Percentiles rank a stretch among this genome's conserved stretches.
Evolutionary conservation across 176 grass and related monocot genomes (phyloP).

Genomic region (Metroxylon sagu): DNA sequence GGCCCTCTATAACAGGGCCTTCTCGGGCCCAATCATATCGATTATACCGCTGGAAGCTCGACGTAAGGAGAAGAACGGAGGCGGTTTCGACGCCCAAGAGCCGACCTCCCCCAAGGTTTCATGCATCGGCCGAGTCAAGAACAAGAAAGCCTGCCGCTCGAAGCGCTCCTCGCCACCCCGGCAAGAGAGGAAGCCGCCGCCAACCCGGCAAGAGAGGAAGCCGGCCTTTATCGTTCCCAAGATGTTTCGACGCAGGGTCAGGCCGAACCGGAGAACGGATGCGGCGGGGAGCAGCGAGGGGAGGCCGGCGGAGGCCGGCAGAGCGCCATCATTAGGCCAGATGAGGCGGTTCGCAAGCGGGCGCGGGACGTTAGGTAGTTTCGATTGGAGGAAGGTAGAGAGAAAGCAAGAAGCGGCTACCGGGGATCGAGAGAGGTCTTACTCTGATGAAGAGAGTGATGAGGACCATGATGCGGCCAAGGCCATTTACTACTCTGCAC

Average conservation of each 20-base stretch:
- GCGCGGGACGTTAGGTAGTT: constrained; percentile 46
- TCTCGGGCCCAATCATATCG: constrained; percentile 68
- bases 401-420: not conserved
- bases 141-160: constrained; percentile 5
- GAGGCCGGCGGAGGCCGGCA: not conserved
- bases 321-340: constrained; percentile 37
- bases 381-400: constrained; percentile 56
- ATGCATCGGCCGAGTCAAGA: constrained; percentile 87
- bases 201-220: too few relatives aligned
- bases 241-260: constrained; percentile 38
- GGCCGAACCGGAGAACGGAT: not conserved
- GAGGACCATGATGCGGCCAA: constrained; percentile 17
- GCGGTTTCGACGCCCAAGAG: constrained; percentile 45
- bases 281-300: not conserved
- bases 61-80: constrained; percentile 6
- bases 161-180: too few relatives aligned
- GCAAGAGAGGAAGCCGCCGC: constrained; percentile 13
- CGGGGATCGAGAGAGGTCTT: not conserved
- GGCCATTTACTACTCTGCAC: constrained; percentile 71
- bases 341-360: constrained; percentile 86
- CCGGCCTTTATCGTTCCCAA: constrained; percentile 24
- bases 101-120: constrained; percentile 83
- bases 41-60: constrained; percentile 71
- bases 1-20: constrained; percentile 36
- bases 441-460: constrained; percentile 13